Evolutionary conservation across 352 stramenopile genomes (phyloP).

Genomic region (Pythium brachiatum): DNA sequence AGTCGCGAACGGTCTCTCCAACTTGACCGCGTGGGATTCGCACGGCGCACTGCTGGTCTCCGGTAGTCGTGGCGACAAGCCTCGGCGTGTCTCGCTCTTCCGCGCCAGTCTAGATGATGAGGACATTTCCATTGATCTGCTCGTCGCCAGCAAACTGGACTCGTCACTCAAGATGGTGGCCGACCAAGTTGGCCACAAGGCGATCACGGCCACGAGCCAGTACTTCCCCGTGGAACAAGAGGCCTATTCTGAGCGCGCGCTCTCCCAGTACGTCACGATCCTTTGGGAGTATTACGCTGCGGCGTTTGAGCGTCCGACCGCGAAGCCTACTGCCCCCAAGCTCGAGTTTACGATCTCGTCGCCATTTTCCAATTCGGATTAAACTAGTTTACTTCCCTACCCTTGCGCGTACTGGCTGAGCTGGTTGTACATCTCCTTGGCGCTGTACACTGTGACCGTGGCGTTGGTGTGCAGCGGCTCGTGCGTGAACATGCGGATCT

Average conservation of each 20-base stretch:
- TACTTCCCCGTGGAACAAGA: slow-evolving; percentile 70
- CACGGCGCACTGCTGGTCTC: slow-evolving; percentile 37
- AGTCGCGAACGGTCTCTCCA: slow-evolving; percentile 41
- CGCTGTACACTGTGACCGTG: slow-evolving; percentile 72
- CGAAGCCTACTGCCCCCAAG: slow-evolving; percentile 54
- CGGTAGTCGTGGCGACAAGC: neutral
- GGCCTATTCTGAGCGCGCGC: slow-evolving; percentile 66
- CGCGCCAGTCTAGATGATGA: slow-evolving; percentile 74
- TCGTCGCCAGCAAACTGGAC: slow-evolving; percentile 80
- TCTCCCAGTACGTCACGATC: slow-evolving; percentile 77
- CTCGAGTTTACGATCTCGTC: slow-evolving; percentile 82
- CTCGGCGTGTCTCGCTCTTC: slow-evolving; percentile 53
- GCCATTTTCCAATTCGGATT: slow-evolving; percentile 41
- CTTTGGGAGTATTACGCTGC: slow-evolving; percentile 82
- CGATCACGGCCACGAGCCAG: neutral
- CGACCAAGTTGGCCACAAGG: slow-evolving; percentile 48
- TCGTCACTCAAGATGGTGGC: slow-evolving; percentile 86
- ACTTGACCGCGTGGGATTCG: slow-evolving; percentile 66
- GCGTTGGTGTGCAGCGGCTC: slow-evolving; percentile 67
- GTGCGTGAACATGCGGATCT: slow-evolving; percentile 70
- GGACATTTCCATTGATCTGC: slow-evolving; percentile 78
- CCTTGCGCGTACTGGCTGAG: slow-evolving; percentile 75
- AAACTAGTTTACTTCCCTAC: slow-evolving; percentile 17
- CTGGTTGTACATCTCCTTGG: slow-evolving; percentile 73
- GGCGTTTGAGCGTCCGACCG: slow-evolving; percentile 50